Evolutionary conservation across 2,329 filamentous ascomycete genomes (phyloP).

Genomic region (Blastomyces gilchristii): DNA sequence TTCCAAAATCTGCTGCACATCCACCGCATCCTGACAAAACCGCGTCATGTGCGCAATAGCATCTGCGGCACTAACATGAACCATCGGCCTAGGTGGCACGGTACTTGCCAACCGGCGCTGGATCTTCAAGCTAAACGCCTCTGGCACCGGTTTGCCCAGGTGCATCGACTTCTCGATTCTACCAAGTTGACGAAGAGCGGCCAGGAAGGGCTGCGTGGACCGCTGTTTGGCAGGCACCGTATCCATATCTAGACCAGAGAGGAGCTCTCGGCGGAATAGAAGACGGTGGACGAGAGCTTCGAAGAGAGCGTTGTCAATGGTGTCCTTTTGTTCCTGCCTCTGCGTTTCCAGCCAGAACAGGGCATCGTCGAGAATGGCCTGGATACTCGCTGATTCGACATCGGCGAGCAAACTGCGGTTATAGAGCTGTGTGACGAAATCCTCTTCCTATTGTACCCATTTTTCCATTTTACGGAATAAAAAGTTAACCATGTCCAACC

Average conservation of each 20-base stretch:
- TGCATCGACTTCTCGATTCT: constrained; percentile 50
- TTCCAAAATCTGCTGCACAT: constrained; percentile 56
- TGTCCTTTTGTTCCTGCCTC: constrained; percentile 10
- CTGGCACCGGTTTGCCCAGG: constrained; percentile 55
- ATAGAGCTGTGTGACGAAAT: constrained; percentile 89
- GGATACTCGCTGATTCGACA: constrained; percentile 49
- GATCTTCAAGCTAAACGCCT: constrained; percentile 81
- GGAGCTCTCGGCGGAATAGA: constrained; percentile 48
- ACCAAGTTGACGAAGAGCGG: constrained; percentile 39
- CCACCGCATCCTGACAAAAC: constrained; percentile 61
- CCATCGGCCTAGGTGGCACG: constrained; percentile 83
- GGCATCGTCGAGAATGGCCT: constrained; percentile 46
- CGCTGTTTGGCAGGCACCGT: constrained; percentile 24
- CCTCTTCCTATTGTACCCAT: constrained; percentile 60
- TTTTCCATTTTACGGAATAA: constrained; percentile 5
- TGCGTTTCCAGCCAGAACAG: constrained; percentile 40
- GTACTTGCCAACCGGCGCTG: constrained; percentile 89
- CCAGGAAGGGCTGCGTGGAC: constrained; percentile 22
- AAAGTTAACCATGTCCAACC: background rate
- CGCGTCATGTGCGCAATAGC: constrained; percentile 59
- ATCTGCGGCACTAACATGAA: constrained; percentile 62
- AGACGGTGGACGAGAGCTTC: constrained; percentile 56
- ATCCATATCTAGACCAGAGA: constrained; percentile 33
- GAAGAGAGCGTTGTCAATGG: constrained; percentile 29
- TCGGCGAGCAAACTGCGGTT: constrained; percentile 63